Percentiles rank a stretch among this genome's conserved stretches.
These are phyloP conservation scores for Coemansia sp. DNA, from an alignment of 192 early-diverging fungal genomes.

Conservation along the genomic window DNA sequence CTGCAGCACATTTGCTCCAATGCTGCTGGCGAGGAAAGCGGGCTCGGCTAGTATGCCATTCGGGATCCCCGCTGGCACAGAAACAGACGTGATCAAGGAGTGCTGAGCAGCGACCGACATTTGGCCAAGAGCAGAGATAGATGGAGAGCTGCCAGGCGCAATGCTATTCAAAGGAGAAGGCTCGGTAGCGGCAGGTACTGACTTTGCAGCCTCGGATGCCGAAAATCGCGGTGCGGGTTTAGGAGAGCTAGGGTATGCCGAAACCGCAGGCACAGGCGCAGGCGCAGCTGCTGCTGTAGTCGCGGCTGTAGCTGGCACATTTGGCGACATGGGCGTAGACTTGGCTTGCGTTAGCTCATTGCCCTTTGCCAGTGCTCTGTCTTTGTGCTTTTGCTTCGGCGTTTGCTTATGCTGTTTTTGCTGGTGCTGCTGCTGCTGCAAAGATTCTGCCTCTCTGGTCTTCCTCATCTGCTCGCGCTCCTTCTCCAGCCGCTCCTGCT, in stretches of 20 bases:
- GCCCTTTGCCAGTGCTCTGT: neutral
- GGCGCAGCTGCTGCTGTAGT: neutral
- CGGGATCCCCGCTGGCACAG: neutral
- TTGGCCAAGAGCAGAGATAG: neutral
- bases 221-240: neutral
- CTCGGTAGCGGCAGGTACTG: neutral
- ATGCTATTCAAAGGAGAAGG: neutral
- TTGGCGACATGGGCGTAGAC: neutral
- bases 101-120: neutral
- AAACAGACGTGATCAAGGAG: neutral
- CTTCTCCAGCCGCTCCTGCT: slow-evolving; percentile 23
- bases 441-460: slow-evolving; percentile 1
- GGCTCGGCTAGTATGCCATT: neutral
- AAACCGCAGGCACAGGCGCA: neutral
- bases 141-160: neutral
- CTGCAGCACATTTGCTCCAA: too few species aligned
- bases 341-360: neutral
- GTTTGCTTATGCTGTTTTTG: slow-evolving; percentile 4
- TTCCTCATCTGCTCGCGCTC: neutral
- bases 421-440: slow-evolving; percentile 12
- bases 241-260: neutral
- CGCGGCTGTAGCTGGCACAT: neutral
- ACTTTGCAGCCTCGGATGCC: neutral
- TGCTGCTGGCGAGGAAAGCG: slow-evolving; percentile 17
- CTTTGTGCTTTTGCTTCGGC: slow-evolving; percentile 5